Percentiles rank a stretch among this genome's conserved stretches.
Conservation (phyloP, 371 early-diverging fungal species). For the Funneliformis caledonium region DNA sequence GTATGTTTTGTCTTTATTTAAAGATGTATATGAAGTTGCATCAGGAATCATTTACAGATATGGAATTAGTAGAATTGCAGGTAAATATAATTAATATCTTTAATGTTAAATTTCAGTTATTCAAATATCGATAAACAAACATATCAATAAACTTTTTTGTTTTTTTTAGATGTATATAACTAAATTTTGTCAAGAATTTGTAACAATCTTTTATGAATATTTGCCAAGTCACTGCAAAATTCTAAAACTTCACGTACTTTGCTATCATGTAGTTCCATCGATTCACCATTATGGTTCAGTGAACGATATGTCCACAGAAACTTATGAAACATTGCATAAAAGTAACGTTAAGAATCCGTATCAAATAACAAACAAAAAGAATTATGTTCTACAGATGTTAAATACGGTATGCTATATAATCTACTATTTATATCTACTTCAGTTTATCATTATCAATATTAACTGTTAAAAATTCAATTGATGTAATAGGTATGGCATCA, state of each 20-base stretch:
- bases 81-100: background rate
- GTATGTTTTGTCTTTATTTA: background rate
- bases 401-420: background rate
- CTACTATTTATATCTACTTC: background rate
- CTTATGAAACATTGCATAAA: background rate
- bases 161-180: too few relatives aligned
- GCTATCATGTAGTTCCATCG: background rate
- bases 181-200: too few relatives aligned
- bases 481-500: background rate
- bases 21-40: slow-evolving; percentile 1
- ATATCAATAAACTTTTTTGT: too few relatives aligned
- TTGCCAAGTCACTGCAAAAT: background rate
- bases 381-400: background rate
- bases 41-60: slow-evolving; percentile 1
- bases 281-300: background rate
- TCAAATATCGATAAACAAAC: too few relatives aligned
- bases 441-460: background rate
- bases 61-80: background rate
- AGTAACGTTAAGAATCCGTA: background rate
- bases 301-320: background rate
- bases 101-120: too few relatives aligned
- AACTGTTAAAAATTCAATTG: background rate
- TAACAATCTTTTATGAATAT: background rate
- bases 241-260: background rate
- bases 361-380: background rate